Evolutionary conservation across 371 early-diverging fungal species (phyloP).

Genomic region (Antonospora locustae): DNA sequence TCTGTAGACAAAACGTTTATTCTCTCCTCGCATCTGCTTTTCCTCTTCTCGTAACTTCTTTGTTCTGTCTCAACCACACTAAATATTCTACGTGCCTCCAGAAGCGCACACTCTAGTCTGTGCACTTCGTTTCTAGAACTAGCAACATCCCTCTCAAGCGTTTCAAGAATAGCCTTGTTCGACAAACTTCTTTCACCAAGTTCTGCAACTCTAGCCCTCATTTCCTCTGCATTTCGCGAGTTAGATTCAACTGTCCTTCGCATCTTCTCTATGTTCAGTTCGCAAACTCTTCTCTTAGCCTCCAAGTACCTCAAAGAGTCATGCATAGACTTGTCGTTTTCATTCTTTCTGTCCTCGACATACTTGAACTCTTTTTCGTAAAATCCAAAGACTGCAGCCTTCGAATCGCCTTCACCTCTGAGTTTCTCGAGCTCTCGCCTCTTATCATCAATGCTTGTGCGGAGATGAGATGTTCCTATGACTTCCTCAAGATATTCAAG

Average conservation of each 20-base stretch:
- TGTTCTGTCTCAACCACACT: slow-evolving; percentile 55
- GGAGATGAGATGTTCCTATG: slow-evolving; percentile 80
- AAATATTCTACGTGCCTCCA: slow-evolving; percentile 1
- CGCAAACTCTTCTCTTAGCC: slow-evolving; percentile 7
- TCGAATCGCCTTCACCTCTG: slow-evolving; percentile 64
- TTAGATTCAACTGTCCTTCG: slow-evolving; percentile 22
- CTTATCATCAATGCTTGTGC: slow-evolving; percentile 68
- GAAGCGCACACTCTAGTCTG: slow-evolving; percentile 54
- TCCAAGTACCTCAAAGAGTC: slow-evolving; percentile 45
- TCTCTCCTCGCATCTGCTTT: slow-evolving; percentile 62
- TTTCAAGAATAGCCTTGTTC: slow-evolving; percentile 57
- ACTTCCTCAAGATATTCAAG: slow-evolving; percentile 98
- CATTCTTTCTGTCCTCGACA: slow-evolving; percentile 65
- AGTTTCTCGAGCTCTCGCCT: slow-evolving; percentile 59
- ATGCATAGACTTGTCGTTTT: slow-evolving; percentile 54
- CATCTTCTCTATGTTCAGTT: slow-evolving; percentile 35
- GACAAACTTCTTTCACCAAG: slow-evolving; percentile 57
- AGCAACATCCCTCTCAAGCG: slow-evolving; percentile 59
- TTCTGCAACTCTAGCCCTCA: neutral
- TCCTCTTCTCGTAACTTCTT: slow-evolving; percentile 64
- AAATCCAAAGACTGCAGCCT: slow-evolving; percentile 58
- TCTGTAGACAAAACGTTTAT: neutral
- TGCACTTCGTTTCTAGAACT: slow-evolving; percentile 62
- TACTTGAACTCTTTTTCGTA: slow-evolving; percentile 52
- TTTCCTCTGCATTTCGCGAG: neutral